Percentiles rank a stretch among this genome's conserved stretches.
Conservation (phyloP, 352 stramenopile species). For the Globisporangium paroecandrum region DNA sequence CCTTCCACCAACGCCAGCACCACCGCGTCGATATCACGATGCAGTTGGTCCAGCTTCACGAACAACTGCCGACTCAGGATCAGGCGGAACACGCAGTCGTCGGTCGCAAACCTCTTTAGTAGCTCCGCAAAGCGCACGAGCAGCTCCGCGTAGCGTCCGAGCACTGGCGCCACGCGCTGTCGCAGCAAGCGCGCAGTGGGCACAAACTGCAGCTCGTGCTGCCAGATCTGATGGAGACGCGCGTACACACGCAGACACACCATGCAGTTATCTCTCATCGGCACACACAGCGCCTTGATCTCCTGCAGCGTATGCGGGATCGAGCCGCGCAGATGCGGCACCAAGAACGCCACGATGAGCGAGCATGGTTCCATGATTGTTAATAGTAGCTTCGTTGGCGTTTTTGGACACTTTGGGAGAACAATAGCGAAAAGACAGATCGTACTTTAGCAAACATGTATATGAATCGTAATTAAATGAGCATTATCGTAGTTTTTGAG, state of each 20-base stretch:
- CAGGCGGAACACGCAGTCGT: conserved; percentile 8
- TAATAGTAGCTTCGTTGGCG: background rate
- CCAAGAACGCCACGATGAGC: conserved; percentile 7
- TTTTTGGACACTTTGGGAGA: no score
- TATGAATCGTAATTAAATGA: background rate
- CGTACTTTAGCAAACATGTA: background rate
- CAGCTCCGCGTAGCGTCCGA: conserved; percentile 4
- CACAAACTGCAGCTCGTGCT: conserved; percentile 2
- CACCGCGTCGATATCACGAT: background rate
- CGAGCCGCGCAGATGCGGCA: conserved; percentile 1
- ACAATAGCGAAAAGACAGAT: background rate
- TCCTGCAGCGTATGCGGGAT: background rate
- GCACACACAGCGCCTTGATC: background rate
- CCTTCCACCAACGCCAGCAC: background rate
- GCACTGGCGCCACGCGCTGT: background rate
- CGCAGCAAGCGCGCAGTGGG: background rate
- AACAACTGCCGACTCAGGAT: conserved; percentile 12
- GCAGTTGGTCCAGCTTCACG: conserved; percentile 9
- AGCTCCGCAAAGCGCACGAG: background rate
- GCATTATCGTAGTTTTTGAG: background rate
- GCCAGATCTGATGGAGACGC: conserved; percentile 2
- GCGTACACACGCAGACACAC: conserved; percentile 7
- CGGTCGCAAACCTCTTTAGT: background rate
- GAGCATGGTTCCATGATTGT: conserved; percentile 8
- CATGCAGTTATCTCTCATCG: background rate